Base-by-base conservation (phyloP, 2,329 filamentous ascomycete species). In the Phialophora chinensis region DNA sequence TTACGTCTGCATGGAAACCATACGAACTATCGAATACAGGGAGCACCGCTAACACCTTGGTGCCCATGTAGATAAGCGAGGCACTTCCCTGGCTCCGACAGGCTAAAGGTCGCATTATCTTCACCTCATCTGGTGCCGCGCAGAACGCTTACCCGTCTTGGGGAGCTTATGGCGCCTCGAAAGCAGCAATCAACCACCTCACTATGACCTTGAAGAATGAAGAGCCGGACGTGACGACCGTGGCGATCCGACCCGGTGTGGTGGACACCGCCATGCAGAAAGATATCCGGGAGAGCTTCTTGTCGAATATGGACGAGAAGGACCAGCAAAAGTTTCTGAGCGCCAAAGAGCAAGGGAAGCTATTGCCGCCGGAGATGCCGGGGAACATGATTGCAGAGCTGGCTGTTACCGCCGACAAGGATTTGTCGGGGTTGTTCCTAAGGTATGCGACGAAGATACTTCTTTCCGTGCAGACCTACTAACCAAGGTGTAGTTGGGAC, bases 261-360 rank as follows among this genome's bases (percentile, higher is more conserved):
- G 90, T 96, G 7, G 91, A 97, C 75, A 97, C 93, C 0, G 90
- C 90, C 60, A 97, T 97, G 93, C 93, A 97, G 77, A 84, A 84
- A n/a, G 86, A 90, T 65, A 86, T 99, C 65, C 84, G 95, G 59
- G 88, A 93, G 55, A 85, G 88, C 65, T 90, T 95, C 77, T 82
- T 85, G 7, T 82, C 80, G 31, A 79, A 79, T 17, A 87, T 91
- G 85, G 85, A 86, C 70, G 79, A 79, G 23, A 82, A 83, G 60
- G 85, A 89, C 71, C 82, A 82, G 27, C 78, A 81, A 20, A 88
- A 86, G 72, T 98, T 98, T 73, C 82, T 87, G 12, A 82, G 86
- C 0, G 84, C 91, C 17, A 90, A 93, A 75, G 85, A 88, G 70
- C 84, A 86, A 5, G 93, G 93, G 14, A 86, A 85, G 58, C 79